phyloP scores from a whole-genome alignment of 345 rosid genomes.

The Euphorbia pulcherrima region DNA sequence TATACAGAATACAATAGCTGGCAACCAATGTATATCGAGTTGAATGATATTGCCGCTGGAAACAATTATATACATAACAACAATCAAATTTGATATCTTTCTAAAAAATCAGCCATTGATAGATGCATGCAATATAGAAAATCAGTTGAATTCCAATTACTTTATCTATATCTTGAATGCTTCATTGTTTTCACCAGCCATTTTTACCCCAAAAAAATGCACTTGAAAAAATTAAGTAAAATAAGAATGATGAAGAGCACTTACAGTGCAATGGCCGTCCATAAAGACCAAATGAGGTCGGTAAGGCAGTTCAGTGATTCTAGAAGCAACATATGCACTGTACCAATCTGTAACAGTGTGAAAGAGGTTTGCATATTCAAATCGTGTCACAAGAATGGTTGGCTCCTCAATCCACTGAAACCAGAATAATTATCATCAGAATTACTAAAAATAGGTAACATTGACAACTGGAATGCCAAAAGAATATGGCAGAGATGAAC shows the following conservation, averaged over 20 bases:
- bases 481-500: neutral
- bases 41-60: neutral
- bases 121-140: neutral
- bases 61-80: neutral
- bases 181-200: neutral
- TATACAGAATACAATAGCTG: neutral
- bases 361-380: slow-evolving; percentile 87
- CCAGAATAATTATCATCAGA: slow-evolving; percentile 10
- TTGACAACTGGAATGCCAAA: neutral
- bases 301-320: slow-evolving; percentile 76
- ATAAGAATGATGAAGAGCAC: slow-evolving; percentile 17
- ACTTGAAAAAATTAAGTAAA: neutral
- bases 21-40: neutral
- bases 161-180: neutral
- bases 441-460: neutral
- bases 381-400: slow-evolving; percentile 60
- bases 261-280: slow-evolving; percentile 81
- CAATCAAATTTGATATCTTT: neutral
- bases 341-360: slow-evolving; percentile 96
- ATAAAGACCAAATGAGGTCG: slow-evolving; percentile 80
- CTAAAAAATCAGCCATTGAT: neutral
- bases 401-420: slow-evolving; percentile 95
- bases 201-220: neutral
- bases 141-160: neutral
- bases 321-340: slow-evolving; percentile 77